These are phyloP conservation scores for Beta corolliflora DNA, from an alignment of 179 eudicot species.

Conservation along the genomic window DNA sequence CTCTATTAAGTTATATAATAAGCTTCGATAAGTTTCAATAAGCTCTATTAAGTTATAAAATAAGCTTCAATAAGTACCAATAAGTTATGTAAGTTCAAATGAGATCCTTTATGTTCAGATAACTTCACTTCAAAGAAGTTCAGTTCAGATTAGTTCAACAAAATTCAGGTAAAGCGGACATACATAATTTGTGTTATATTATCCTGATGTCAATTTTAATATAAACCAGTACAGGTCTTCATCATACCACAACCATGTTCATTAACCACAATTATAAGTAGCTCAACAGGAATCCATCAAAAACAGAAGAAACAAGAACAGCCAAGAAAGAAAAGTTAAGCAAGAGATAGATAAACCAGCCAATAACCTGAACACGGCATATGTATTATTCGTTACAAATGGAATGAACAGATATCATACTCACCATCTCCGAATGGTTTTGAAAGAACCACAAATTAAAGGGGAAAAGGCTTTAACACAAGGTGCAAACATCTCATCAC, in stretches of 20 bases:
- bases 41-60: no score
- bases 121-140: no score
- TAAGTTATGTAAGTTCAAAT: no score
- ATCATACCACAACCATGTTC: neutral
- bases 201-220: neutral
- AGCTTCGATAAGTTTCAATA: no score
- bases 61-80: no score
- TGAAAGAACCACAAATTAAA: conserved; percentile 55
- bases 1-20: no score
- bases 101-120: no score
- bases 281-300: neutral
- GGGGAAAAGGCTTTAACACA: conserved; percentile 29
- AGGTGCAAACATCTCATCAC: conserved; percentile 39
- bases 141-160: no score
- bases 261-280: neutral
- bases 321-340: neutral
- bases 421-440: conserved; percentile 78
- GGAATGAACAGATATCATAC: conserved; percentile 29
- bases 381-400: neutral
- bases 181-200: neutral
- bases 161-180: no score
- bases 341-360: neutral
- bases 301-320: neutral
- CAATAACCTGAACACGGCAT: neutral
- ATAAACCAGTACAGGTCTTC: neutral